Evolutionary conservation across 192 early-diverging fungal genomes (phyloP).

Genomic region (Dissophora globulifera): DNA sequence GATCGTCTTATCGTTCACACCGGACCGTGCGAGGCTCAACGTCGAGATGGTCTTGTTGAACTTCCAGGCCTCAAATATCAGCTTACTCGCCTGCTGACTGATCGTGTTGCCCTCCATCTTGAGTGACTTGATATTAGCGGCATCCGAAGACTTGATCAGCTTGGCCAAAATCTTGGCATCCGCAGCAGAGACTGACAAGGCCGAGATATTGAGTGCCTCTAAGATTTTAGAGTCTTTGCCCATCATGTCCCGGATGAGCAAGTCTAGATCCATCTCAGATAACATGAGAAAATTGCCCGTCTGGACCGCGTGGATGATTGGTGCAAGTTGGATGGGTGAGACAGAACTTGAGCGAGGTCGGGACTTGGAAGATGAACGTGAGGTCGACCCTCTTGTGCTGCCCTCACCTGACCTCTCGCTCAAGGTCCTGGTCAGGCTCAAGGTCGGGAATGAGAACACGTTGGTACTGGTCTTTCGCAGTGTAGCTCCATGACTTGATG

Average conservation of each 20-base stretch:
- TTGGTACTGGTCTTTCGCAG: conserved; percentile 40
- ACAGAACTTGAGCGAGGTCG: conserved; percentile 23
- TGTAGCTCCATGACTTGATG: conserved; percentile 35
- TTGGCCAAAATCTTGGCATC: conserved; percentile 54
- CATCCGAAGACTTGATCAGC: conserved; percentile 44
- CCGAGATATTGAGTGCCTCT: conserved; percentile 41
- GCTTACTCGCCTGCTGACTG: conserved; percentile 50
- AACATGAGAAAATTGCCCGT: conserved; percentile 47
- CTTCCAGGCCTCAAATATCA: conserved; percentile 52
- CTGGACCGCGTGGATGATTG: conserved; percentile 46
- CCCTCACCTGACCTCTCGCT: conserved; percentile 19
- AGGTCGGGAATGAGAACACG: conserved; percentile 47
- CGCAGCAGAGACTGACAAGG: conserved; percentile 29
- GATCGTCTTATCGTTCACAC: conserved; percentile 57
- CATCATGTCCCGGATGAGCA: conserved; percentile 34
- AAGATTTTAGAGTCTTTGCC: conserved; percentile 46
- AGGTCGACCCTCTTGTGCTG: conserved; percentile 6
- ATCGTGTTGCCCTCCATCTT: conserved; percentile 49
- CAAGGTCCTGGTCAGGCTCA: conserved; percentile 39
- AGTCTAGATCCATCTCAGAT: conserved; percentile 42
- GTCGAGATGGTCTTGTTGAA: conserved; percentile 50
- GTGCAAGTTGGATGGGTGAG: conserved; percentile 28
- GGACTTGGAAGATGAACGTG: conserved; percentile 35
- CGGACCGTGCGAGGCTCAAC: conserved; percentile 52
- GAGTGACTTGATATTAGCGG: conserved; percentile 50